Conservation (phyloP, 2,329 filamentous ascomycete genomes). For the Curvularia sp. region DNA sequence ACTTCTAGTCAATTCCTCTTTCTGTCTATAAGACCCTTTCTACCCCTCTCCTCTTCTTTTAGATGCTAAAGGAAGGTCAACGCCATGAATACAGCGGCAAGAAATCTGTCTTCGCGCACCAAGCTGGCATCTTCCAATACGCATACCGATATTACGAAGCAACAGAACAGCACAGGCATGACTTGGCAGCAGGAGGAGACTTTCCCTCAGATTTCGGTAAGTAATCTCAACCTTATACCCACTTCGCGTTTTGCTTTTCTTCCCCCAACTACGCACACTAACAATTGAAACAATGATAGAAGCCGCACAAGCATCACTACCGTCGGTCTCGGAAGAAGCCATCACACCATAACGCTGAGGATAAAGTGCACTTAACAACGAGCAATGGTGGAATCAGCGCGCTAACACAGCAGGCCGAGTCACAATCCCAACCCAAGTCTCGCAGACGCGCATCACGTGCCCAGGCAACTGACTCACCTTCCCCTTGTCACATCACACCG, state of each 20-base stretch:
- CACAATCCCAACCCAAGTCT: background rate
- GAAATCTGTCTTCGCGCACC: slow-evolving; percentile 4
- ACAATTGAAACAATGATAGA: slow-evolving; percentile 8
- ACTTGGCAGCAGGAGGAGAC: slow-evolving; percentile 34
- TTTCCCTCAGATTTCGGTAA: slow-evolving; percentile 18
- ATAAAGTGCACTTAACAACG: background rate
- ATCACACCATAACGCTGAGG: slow-evolving; percentile 1
- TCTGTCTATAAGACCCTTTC: no score
- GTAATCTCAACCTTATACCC: slow-evolving; percentile 17
- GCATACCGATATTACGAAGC: background rate
- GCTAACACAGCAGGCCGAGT: slow-evolving; percentile 13
- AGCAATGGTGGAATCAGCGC: slow-evolving; percentile 1
- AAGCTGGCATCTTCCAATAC: background rate
- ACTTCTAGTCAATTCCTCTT: background rate
- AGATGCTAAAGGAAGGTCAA: background rate
- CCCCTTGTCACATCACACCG: slow-evolving; percentile 5
- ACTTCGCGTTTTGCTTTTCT: background rate
- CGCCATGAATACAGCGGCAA: slow-evolving; percentile 13
- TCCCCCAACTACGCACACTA: background rate
- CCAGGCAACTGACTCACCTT: slow-evolving; percentile 5
- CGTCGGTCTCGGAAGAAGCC: slow-evolving; percentile 12
- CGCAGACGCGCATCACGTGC: slow-evolving; percentile 5
- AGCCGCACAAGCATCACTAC: slow-evolving; percentile 6
- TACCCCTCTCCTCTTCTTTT: background rate
- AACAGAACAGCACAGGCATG: slow-evolving; percentile 11